phyloP scores from a whole-genome alignment of 805 yeast genomes.

The Blastobotrys americana region DNA sequence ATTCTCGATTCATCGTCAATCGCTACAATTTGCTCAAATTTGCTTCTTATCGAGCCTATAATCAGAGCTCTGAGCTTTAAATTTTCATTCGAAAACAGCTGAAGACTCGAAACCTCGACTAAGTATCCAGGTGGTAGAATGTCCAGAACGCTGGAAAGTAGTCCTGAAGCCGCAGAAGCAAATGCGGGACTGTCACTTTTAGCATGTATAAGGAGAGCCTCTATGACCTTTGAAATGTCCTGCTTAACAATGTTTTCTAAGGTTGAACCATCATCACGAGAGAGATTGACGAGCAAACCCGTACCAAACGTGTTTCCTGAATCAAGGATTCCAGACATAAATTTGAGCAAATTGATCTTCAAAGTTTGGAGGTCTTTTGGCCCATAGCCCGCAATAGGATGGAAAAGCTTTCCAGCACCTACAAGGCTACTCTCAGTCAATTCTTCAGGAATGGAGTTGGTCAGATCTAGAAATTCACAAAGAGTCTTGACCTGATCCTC shows the following conservation, averaged over 20 bases:
- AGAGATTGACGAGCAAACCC: background rate
- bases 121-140: constrained; percentile 71
- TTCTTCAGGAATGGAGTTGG: constrained; percentile 27
- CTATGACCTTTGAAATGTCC: constrained; percentile 12
- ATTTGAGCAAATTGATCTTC: constrained; percentile 1
- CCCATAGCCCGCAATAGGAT: constrained; percentile 47
- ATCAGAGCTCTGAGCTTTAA: constrained; percentile 50
- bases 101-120: constrained; percentile 47
- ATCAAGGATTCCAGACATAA: constrained; percentile 2
- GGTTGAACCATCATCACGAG: constrained; percentile 1
- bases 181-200: background rate
- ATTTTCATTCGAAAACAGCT: constrained; percentile 24
- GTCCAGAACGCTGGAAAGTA: constrained; percentile 46
- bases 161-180: constrained; percentile 13
- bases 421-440: constrained; percentile 29
- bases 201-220: constrained; percentile 5
- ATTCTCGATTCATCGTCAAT: constrained; percentile 44
- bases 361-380: constrained; percentile 12
- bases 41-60: constrained; percentile 53
- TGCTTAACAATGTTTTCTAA: constrained; percentile 3
- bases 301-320: background rate
- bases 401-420: constrained; percentile 44
- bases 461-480: constrained; percentile 19
- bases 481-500: constrained; percentile 42
- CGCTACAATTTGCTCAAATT: constrained; percentile 60